phyloP scores from a whole-genome alignment of 2,329 filamentous ascomycete species.

The Colletotrichum sp. region DNA sequence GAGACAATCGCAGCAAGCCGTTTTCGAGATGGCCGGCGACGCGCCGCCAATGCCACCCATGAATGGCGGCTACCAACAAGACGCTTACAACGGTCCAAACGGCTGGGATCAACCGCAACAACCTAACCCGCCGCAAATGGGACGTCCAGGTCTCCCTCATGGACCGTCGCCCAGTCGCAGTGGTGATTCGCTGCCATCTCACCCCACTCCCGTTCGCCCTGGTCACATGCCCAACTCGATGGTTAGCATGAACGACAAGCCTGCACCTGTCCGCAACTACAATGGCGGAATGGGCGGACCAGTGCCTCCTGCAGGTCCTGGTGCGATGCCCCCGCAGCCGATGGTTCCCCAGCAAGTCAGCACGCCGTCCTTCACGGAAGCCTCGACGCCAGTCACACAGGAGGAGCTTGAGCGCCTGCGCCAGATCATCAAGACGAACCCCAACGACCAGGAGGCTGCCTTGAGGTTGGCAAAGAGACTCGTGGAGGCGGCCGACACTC shows the following conservation, averaged over 20 bases:
- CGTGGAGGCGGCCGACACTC: constrained; percentile 80
- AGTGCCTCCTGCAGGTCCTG: constrained; percentile 24
- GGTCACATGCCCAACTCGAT: constrained; percentile 65
- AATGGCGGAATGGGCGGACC: constrained; percentile 52
- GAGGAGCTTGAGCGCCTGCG: constrained; percentile 80
- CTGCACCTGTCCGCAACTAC: constrained; percentile 63
- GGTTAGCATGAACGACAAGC: constrained; percentile 59
- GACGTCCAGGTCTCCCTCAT: constrained; percentile 29
- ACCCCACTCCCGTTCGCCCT: constrained; percentile 66
- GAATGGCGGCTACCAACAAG: constrained; percentile 22
- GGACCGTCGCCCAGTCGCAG: constrained; percentile 34
- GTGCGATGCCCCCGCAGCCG: constrained; percentile 40
- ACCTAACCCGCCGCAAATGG: constrained; percentile 5
- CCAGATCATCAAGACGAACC: constrained; percentile 70
- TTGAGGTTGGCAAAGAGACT: constrained; percentile 81
- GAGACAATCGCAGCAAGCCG: constrained; percentile 66
- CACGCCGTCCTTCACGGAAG: constrained; percentile 6
- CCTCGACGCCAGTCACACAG: constrained; percentile 66
- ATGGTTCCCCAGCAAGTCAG: constrained; percentile 25
- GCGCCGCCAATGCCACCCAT: constrained; percentile 59
- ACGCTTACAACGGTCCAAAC: constrained; percentile 13
- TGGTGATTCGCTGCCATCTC: constrained; percentile 57
- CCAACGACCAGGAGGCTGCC: constrained; percentile 73
- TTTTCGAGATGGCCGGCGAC: constrained; percentile 76
- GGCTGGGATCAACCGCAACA: constrained; percentile 17